Evolutionary conservation across 768 basidiomycete genomes (phyloP), one percentile per base, ranked within the genome.

Genomic region (Rhodotorula paludigena): DNA sequence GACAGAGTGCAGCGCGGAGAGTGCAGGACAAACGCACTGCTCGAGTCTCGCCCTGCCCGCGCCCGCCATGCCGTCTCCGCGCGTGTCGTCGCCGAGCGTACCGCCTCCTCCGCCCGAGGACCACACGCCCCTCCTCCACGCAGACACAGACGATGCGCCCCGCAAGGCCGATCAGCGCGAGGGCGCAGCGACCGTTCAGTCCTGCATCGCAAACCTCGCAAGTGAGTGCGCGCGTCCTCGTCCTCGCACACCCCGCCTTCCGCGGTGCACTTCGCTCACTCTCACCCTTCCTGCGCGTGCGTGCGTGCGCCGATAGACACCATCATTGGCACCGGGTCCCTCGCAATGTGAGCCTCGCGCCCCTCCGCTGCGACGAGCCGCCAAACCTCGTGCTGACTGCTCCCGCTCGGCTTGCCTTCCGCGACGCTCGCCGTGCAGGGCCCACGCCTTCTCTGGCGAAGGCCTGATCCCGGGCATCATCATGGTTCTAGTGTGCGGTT

Each of bases 391-490:
- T 5, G 25, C 57, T 39, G 23, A 54, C n/a, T 25, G 14, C 28
- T 20, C 7, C 10, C n/a, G 36, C 33, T 30, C 30, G 2, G 10
- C 33, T 8, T 21, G 7, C 51, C 8, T 6, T 7, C 52, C 35
- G 33, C 12, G 23, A 47, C 16, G 14, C 51, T 59, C 21, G 30
- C 42, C 36, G 60, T 55, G 25, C 63, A 71, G 57, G 61, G 71
- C 73, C 0, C 63, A 69, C n/a, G 90, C 90, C 28, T 86, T 97
- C 83, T 90, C 93, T 7, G 89, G 91, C 10, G 86, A 87, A 59
- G 94, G 94, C 6, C 78, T 97, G 53, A 83, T 97, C 63, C 93
- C 92, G 10, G 94, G 94, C 15, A 85, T 94, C 60, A 71, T 96
- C 25, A 93, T 91, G 33, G 96, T 94, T 74, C 71, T 87, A 18